These are phyloP conservation scores for Allium sativum DNA, from an alignment of 106 monocot species.

Conservation along the genomic window DNA sequence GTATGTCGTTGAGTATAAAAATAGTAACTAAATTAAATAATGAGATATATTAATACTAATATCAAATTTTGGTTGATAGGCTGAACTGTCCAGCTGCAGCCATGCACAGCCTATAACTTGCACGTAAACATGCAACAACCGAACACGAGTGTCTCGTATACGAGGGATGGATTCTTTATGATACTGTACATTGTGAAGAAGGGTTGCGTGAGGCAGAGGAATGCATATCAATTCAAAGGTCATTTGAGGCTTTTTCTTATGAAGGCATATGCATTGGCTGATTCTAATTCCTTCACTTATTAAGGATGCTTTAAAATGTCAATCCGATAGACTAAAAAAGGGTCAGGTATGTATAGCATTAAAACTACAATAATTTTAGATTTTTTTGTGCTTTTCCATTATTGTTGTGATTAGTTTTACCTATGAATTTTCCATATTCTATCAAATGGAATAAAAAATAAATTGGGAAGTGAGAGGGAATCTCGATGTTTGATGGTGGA, in stretches of 20 bases:
- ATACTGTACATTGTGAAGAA: slow-evolving; percentile 88
- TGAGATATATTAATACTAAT: no score
- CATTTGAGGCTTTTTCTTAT: slow-evolving; percentile 98
- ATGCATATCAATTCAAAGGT: slow-evolving; percentile 75
- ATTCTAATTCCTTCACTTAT: slow-evolving; percentile 78
- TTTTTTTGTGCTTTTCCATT: no score
- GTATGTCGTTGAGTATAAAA: no score
- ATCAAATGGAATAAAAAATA: no score
- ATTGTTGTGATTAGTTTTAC: no score
- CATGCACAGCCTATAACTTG: slow-evolving; percentile 94
- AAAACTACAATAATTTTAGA: no score
- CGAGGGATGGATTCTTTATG: slow-evolving; percentile 97
- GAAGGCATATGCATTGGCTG: slow-evolving; percentile 94
- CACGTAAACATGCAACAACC: slow-evolving; percentile 61
- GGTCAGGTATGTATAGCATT: no score
- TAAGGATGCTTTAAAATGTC: slow-evolving; percentile 84
- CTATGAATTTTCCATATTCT: no score
- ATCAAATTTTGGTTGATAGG: no score
- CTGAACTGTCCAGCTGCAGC: slow-evolving; percentile 94
- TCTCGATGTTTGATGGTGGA: no score
- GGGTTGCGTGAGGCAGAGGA: slow-evolving; percentile 75
- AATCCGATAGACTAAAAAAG: slow-evolving; percentile 88
- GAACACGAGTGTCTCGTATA: slow-evolving; percentile 89
- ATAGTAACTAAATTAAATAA: no score
- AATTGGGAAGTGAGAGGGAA: no score